Conservation (phyloP, 192 early-diverging fungal genomes). For the Dissophora ornata region DNA sequence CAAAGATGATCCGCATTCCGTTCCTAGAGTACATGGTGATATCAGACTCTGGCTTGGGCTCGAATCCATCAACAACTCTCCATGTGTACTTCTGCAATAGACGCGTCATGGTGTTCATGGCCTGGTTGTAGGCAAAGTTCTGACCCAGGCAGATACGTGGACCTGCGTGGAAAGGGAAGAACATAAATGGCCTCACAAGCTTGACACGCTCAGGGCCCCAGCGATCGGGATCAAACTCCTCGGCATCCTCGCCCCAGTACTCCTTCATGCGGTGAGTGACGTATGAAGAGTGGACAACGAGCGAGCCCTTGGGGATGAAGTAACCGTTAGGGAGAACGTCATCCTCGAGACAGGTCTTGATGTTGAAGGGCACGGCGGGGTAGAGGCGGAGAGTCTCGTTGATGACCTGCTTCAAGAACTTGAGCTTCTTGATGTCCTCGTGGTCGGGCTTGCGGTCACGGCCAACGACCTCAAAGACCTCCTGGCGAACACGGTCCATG, state of each 20-base stretch:
- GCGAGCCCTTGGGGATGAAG: slow-evolving; percentile 57
- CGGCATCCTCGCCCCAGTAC: slow-evolving; percentile 61
- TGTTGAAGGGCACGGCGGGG: slow-evolving; percentile 59
- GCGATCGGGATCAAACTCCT: slow-evolving; percentile 62
- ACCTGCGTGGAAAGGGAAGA: slow-evolving; percentile 63
- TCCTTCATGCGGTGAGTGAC: slow-evolving; percentile 56
- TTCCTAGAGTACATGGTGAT: slow-evolving; percentile 55
- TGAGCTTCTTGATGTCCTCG: slow-evolving; percentile 62
- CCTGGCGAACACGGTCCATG: slow-evolving; percentile 50
- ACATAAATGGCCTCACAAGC: slow-evolving; percentile 54
- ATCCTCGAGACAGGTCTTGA: slow-evolving; percentile 49
- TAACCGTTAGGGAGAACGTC: slow-evolving; percentile 54
- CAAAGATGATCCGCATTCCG: slow-evolving; percentile 50
- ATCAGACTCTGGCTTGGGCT: slow-evolving; percentile 49
- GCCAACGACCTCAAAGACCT: slow-evolving; percentile 55
- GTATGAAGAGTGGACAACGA: slow-evolving; percentile 52
- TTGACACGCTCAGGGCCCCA: slow-evolving; percentile 58
- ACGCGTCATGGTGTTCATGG: slow-evolving; percentile 52
- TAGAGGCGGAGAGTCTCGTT: slow-evolving; percentile 67
- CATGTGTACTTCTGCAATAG: slow-evolving; percentile 43
- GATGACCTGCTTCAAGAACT: slow-evolving; percentile 67
- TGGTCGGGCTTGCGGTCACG: slow-evolving; percentile 56
- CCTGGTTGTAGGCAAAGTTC: slow-evolving; percentile 56
- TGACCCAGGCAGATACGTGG: slow-evolving; percentile 51
- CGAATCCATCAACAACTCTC: slow-evolving; percentile 43